phyloP scores from a whole-genome alignment of 2,329 filamentous ascomycete genomes.

The Geoglossum cookeanum region DNA sequence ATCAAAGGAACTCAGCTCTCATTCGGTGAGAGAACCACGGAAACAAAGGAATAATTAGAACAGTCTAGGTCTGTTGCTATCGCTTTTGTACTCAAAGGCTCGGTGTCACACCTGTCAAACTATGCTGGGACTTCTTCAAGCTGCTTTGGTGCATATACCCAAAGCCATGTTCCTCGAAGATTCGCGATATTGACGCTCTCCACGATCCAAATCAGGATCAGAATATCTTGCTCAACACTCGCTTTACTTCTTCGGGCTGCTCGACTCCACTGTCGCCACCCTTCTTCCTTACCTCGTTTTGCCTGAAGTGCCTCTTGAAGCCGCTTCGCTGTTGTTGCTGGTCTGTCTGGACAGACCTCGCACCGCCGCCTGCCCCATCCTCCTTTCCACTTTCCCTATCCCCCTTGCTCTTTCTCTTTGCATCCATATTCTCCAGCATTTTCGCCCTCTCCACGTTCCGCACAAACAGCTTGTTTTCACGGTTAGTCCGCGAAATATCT shows the following conservation, averaged over 20 bases:
- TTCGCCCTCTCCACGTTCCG: constrained; percentile 63
- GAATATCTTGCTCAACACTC: constrained; percentile 47
- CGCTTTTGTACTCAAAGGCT: no score
- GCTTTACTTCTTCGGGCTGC: constrained; percentile 37
- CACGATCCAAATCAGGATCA: constrained; percentile 15
- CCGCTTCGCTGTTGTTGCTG: neutral
- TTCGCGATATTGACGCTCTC: neutral
- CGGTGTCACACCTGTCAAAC: no score
- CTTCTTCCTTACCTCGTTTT: constrained; percentile 40
- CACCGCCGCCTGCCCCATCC: constrained; percentile 7
- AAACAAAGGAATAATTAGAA: no score
- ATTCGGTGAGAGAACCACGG: no score
- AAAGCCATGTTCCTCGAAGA: neutral
- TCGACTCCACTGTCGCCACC: constrained; percentile 11
- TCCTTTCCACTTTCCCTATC: constrained; percentile 11
- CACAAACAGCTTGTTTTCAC: constrained; percentile 67
- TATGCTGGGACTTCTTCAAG: no score
- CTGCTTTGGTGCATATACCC: no score
- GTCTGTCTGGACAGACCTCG: constrained; percentile 19
- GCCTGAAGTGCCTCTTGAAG: constrained; percentile 39
- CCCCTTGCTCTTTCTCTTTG: constrained; percentile 20
- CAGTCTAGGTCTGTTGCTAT: no score
- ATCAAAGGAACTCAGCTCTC: no score
- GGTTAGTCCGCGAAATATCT: constrained; percentile 55
- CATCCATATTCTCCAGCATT: constrained; percentile 53